Evolutionary conservation across 139 green algal genomes (phyloP).

Genomic region (Coelastrella sp.): DNA sequence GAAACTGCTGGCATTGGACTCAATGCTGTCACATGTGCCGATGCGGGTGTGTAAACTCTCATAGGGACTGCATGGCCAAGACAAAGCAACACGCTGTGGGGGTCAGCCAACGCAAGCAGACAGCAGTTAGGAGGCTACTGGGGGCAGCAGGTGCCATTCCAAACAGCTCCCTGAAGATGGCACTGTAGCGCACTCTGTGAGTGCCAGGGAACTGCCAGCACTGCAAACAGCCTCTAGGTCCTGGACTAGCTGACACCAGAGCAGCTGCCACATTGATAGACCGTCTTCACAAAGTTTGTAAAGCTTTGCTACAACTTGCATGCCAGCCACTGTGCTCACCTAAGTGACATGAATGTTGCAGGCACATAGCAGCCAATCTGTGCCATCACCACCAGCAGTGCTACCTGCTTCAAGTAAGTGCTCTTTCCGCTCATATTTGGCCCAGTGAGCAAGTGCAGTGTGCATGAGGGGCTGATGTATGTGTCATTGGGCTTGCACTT

Average conservation of each 20-base stretch:
- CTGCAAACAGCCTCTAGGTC: too few species aligned
- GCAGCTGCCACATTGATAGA: too few species aligned
- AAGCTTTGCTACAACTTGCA: too few species aligned
- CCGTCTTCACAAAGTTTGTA: too few species aligned
- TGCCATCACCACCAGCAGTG: slow-evolving; percentile 82
- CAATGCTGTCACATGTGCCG: slow-evolving; percentile 80
- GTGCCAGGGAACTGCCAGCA: too few species aligned
- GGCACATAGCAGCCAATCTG: slow-evolving; percentile 86
- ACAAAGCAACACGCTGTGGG: too few species aligned
- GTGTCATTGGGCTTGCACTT: slow-evolving; percentile 75
- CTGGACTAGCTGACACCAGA: too few species aligned
- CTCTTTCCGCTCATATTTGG: slow-evolving; percentile 90
- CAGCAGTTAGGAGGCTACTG: too few species aligned
- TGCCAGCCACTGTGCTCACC: not conserved
- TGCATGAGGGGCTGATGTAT: slow-evolving; percentile 66
- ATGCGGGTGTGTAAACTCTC: slow-evolving; percentile 81
- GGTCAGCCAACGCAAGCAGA: too few species aligned
- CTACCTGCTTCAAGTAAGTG: slow-evolving; percentile 88
- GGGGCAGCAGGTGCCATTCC: too few species aligned
- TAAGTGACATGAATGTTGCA: slow-evolving; percentile 69
- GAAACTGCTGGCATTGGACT: slow-evolving; percentile 85
- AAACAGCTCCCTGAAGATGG: too few species aligned
- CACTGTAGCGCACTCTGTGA: too few species aligned
- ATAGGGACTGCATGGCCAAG: slow-evolving; percentile 46
- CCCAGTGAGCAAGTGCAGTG: slow-evolving; percentile 83